Percentiles rank a stretch among this genome's conserved stretches.
Evolutionary conservation across 2,329 filamentous ascomycete genomes (phyloP).

Genomic region (Trichophyton rubrum): DNA sequence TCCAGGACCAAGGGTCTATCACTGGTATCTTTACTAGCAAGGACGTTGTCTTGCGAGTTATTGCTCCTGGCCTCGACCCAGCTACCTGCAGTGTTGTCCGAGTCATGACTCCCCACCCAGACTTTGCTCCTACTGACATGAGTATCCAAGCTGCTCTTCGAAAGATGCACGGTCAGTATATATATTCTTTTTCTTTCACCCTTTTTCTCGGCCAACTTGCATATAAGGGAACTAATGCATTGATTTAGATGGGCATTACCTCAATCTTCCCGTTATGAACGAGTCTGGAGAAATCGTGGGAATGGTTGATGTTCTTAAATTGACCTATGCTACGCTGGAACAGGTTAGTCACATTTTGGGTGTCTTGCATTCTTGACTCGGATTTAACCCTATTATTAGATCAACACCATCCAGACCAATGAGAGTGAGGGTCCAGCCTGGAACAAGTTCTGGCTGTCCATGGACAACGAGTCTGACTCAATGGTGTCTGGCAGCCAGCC

Average conservation of each 20-base stretch:
- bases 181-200: background rate
- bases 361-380: background rate
- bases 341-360: conserved; percentile 46
- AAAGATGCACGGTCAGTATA: conserved; percentile 86
- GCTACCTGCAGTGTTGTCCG: conserved; percentile 92
- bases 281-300: conserved; percentile 93
- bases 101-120: conserved; percentile 97
- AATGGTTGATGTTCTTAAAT: conserved; percentile 97
- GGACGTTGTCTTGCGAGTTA: conserved; percentile 94
- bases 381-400: conserved; percentile 30
- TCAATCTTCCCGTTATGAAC: conserved; percentile 98
- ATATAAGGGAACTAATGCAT: conserved; percentile 11
- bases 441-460: conserved; percentile 99
- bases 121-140: conserved; percentile 98
- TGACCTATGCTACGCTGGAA: conserved; percentile 95
- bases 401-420: conserved; percentile 78
- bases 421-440: conserved; percentile 92
- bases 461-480: conserved; percentile 89
- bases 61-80: conserved; percentile 89
- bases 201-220: conserved; percentile 4
- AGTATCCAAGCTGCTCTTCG: conserved; percentile 93
- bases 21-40: conserved; percentile 99
- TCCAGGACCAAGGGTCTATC: conserved; percentile 92
- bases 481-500: conserved; percentile 74
- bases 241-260: conserved; percentile 76